A percentile compares a stretch with the other conserved stretches of the same genome.
These are phyloP conservation scores for Macrocystidia cucumis DNA, from an alignment of 1,284 basidiomycete genomes.

Conservation along the genomic window DNA sequence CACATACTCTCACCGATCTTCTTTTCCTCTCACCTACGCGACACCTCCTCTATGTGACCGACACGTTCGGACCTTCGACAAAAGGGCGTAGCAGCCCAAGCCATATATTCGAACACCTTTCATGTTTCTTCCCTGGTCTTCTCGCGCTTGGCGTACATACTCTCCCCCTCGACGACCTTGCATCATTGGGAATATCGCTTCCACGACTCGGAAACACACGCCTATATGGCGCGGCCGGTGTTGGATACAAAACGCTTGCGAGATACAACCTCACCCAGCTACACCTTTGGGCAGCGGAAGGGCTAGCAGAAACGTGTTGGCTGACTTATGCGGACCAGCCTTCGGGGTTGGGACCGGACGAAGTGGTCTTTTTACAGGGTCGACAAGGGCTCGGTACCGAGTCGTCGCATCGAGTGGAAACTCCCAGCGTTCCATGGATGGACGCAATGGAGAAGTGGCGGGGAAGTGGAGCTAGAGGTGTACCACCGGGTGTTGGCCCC, in stretches of 20 bases:
- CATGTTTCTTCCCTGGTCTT: slow-evolving; percentile 75
- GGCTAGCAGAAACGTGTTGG: slow-evolving; percentile 62
- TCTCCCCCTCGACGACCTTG: slow-evolving; percentile 46
- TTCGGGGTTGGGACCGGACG: slow-evolving; percentile 54
- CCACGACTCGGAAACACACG: slow-evolving; percentile 15
- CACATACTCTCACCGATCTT: slow-evolving; percentile 54
- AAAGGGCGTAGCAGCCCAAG: slow-evolving; percentile 25
- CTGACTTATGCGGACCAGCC: slow-evolving; percentile 55
- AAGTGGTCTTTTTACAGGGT: slow-evolving; percentile 24
- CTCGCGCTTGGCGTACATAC: slow-evolving; percentile 64
- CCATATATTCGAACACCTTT: slow-evolving; percentile 65
- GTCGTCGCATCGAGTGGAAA: neutral
- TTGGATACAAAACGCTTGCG: slow-evolving; percentile 26
- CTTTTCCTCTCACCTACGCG: slow-evolving; percentile 61
- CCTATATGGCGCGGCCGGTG: slow-evolving; percentile 29
- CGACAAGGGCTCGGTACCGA: no score
- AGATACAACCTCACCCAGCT: slow-evolving; percentile 39
- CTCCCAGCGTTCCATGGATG: slow-evolving; percentile 34
- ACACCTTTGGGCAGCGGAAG: slow-evolving; percentile 62
- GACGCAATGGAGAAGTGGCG: slow-evolving; percentile 47
- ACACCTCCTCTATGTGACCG: slow-evolving; percentile 64
- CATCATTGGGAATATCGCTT: slow-evolving; percentile 26
- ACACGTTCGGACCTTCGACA: slow-evolving; percentile 26
- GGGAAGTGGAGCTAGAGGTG: slow-evolving; percentile 27
- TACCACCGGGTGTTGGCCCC: slow-evolving; percentile 46